Evolutionary conservation across 331 rosid species (phyloP), one percentile per base, ranked within the genome.

Genomic region (Saraca asoca): DNA sequence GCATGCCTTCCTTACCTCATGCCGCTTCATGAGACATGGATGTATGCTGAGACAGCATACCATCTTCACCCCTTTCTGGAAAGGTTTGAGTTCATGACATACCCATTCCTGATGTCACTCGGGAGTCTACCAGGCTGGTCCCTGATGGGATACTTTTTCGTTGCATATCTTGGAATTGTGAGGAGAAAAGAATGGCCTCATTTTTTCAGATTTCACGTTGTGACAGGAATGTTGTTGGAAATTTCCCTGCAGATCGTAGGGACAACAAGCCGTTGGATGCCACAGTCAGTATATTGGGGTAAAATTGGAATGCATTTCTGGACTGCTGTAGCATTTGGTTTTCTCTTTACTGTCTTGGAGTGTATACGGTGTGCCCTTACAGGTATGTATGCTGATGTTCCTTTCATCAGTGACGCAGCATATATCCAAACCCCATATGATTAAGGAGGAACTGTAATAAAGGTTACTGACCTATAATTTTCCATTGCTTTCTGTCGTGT

Each of bases 141-240:
- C 83, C 85, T 93, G 72, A 89, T 93, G 86, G 98, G 94, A 15
- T 93, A 93, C 73, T 93, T 93, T 49, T 78, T 93, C 1, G 81
- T 82, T 13, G 98, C 96, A 2, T 93, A 93, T 83, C 95, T 93
- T 55, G 96, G 95, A 49, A 34, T 93, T 33, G 98, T 93, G 76
- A 87, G 98, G 80, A 79, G 96, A 71, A 93, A 90, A 76, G 98
- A 90, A 58, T 93, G 98, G 98, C 98, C 98, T 41, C 98, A 93
- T 75, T 93, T 90, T 81, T 84, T 93, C 79, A 75, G 98, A 64
- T 90, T 81, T 76, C 96, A 90, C 70, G 98, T 93, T 12, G 98
- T 88, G 69, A 77, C 82, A 85, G 98, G 98, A 77, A 87, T 93
- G 98, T 51, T 93, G 19, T 64, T 93, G 75, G 98, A 93, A 84